Evolutionary conservation across 2,329 filamentous ascomycete genomes (phyloP).

Genomic region (Raffaelea arxii): DNA sequence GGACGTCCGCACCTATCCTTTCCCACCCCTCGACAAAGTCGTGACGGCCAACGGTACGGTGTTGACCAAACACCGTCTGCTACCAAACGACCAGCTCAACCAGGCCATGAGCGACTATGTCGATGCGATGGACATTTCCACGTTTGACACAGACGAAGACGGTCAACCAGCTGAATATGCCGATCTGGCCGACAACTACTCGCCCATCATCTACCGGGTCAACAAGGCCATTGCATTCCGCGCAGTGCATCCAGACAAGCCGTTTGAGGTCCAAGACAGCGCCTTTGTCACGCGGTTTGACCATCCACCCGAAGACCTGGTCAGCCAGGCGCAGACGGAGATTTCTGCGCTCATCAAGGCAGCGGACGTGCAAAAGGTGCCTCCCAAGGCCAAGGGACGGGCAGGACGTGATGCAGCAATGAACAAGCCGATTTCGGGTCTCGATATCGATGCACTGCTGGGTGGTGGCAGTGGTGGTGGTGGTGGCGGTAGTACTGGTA

Average conservation of each 20-base stretch:
- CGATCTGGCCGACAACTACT: slow-evolving; percentile 71
- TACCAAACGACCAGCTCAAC: slow-evolving; percentile 66
- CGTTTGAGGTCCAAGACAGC: slow-evolving; percentile 51
- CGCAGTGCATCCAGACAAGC: slow-evolving; percentile 61
- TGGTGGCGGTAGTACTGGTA: no score
- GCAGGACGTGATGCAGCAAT: slow-evolving; percentile 54
- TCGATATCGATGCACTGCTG: slow-evolving; percentile 79
- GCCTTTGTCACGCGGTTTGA: slow-evolving; percentile 61
- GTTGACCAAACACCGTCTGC: slow-evolving; percentile 70
- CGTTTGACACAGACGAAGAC: slow-evolving; percentile 61
- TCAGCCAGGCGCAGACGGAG: slow-evolving; percentile 43
- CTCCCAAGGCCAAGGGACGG: slow-evolving; percentile 66
- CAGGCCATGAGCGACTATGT: slow-evolving; percentile 86
- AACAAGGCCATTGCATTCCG: slow-evolving; percentile 77
- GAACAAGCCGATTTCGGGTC: slow-evolving; percentile 72
- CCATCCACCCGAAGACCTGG: slow-evolving; percentile 56
- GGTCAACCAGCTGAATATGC: slow-evolving; percentile 56
- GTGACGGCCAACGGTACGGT: slow-evolving; percentile 77
- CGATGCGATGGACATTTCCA: slow-evolving; percentile 81
- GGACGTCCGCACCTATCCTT: slow-evolving; percentile 82
- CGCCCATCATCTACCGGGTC: slow-evolving; percentile 78
- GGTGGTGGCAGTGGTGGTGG: slow-evolving; percentile 38
- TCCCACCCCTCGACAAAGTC: slow-evolving; percentile 80
- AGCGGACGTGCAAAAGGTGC: slow-evolving; percentile 81
- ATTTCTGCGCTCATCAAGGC: slow-evolving; percentile 57